Base-by-base conservation (phyloP, 2,329 filamentous ascomycete species). In the Aspergillus tanneri region DNA sequence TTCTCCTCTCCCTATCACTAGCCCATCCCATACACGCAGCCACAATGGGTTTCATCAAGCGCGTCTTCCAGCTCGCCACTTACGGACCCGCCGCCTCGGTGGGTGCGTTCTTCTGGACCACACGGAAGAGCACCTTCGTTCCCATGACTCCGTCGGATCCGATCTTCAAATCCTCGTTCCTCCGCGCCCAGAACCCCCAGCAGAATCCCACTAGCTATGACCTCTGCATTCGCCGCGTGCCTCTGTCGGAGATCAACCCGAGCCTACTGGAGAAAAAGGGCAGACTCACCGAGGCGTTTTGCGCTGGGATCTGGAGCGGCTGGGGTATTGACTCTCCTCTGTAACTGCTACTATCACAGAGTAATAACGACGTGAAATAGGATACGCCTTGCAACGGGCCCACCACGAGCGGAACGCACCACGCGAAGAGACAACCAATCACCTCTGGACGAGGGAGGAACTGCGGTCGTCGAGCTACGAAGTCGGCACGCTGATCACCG, bases 271-370 rank as follows among this genome's bases (percentile, higher is more conserved):
- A 85, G 60, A 77, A 80, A 55, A 81, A 80, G 61, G 76, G 77
- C 24, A 76, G 82, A 55, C 72, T 88, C 40, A 78, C 80, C 1
- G 75, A 86, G 57, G 81, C 81, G 55, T 87, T 87, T 62, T 86
- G 83, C 62, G 81, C 81, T 10, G 84, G 84, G 36, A 70, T 87
- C 40, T 89, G 81, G 85, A 78, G 79, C 53, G 83, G 82, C 47
- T 76, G 77, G 64, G 84, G 85, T 87, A 67, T 52, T 39, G 27
- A 2, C 4, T 16, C 36, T 38, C 23, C 23, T 18, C 21, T 16
- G 9, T 18, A 10, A 11, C 14, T 22, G 37, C 10, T 10, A 10
- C 12, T 21, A 8, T 19, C 2, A 14, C 22, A 37, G 21, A 9
- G 30, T 36, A 6, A 27, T 12, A 23, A 45, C 5, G 19, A 7